phyloP scores from a whole-genome alignment of 2,329 filamentous ascomycete genomes.

The Nemania bipapillata region DNA sequence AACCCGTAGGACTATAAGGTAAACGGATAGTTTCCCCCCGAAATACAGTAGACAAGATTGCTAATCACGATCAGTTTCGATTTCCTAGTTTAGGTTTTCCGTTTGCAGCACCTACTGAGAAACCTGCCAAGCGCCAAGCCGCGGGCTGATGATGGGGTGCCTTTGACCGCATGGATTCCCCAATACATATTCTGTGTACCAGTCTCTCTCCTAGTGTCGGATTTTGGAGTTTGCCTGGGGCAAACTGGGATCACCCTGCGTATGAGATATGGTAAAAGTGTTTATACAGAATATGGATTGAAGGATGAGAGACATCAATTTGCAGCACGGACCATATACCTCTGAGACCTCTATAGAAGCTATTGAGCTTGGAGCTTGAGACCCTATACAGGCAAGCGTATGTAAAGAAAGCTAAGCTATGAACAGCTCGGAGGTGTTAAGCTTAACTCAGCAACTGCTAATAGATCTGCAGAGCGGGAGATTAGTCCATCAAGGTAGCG shows the following conservation, averaged over 20 bases:
- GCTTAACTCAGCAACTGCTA: background rate
- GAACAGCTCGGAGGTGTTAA: background rate
- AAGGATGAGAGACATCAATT: background rate
- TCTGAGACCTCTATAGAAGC: too few species aligned
- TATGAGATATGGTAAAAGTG: too few species aligned
- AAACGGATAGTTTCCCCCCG: too few species aligned
- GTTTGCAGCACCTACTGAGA: background rate
- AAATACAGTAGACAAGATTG: background rate
- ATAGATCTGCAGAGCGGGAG: slow-evolving; percentile 26
- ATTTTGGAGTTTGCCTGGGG: slow-evolving; percentile 4
- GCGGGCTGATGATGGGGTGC: background rate
- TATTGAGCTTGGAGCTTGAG: background rate
- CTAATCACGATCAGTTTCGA: background rate
- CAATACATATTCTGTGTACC: too few species aligned
- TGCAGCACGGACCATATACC: too few species aligned
- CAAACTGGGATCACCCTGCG: too few species aligned
- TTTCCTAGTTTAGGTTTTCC: background rate
- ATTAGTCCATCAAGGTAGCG: slow-evolving; percentile 13
- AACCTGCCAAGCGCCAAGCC: slow-evolving; percentile 22
- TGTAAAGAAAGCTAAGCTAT: background rate
- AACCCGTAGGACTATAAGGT: too few species aligned
- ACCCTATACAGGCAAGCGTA: background rate
- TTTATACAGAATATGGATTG: background rate
- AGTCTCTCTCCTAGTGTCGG: slow-evolving; percentile 3
- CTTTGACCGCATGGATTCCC: slow-evolving; percentile 27